Conservation (phyloP, 1,139 yeast species). For the Blastobotrys raffinosifermentans region DNA sequence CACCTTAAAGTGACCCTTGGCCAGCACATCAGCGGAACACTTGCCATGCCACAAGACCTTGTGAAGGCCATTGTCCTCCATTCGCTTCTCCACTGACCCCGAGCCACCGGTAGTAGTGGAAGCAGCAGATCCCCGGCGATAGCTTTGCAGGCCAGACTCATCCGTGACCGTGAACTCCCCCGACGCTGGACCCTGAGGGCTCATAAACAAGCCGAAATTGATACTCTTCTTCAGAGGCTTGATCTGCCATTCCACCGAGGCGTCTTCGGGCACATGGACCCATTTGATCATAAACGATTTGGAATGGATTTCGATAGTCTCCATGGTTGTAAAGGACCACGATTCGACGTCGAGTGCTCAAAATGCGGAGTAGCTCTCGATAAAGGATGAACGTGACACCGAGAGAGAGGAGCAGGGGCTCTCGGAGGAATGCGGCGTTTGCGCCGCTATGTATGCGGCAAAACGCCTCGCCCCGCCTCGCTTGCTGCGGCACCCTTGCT, state of each 20-base stretch:
- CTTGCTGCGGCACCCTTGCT: too few species aligned
- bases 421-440: background rate
- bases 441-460: background rate
- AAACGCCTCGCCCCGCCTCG: background rate
- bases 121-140: slow-evolving; percentile 4
- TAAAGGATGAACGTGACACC: background rate
- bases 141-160: background rate
- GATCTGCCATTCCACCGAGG: slow-evolving; percentile 69
- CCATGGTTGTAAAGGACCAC: slow-evolving; percentile 45
- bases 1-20: slow-evolving; percentile 56
- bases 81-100: slow-evolving; percentile 31
- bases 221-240: slow-evolving; percentile 83
- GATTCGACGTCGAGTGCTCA: background rate
- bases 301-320: slow-evolving; percentile 82
- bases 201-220: slow-evolving; percentile 52
- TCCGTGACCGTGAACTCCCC: background rate
- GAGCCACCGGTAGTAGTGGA: slow-evolving; percentile 10
- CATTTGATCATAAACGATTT: slow-evolving; percentile 86
- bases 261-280: slow-evolving; percentile 70
- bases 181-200: slow-evolving; percentile 4
- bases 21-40: slow-evolving; percentile 32
- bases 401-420: background rate
- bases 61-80: slow-evolving; percentile 31
- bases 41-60: slow-evolving; percentile 33
- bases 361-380: background rate